phyloP scores from a whole-genome alignment of 1,139 yeast genomes.

The Saccharomyces hybrid region DNA sequence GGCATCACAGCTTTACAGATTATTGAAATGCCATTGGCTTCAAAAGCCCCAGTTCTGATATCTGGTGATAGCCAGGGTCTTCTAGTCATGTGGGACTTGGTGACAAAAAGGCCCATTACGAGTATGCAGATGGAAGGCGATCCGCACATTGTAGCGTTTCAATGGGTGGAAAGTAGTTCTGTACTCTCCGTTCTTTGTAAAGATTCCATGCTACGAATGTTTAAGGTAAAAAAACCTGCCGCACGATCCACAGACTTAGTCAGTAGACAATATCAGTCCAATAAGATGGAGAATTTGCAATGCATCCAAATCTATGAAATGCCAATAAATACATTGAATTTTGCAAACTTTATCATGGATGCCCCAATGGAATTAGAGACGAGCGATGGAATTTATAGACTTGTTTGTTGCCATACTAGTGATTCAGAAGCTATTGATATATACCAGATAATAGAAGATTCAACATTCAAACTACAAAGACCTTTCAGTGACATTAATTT shows the following conservation, averaged over 20 bases:
- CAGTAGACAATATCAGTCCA: background rate
- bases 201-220: slow-evolving; percentile 25
- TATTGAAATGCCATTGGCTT: slow-evolving; percentile 3
- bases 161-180: slow-evolving; percentile 8
- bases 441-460: slow-evolving; percentile 10
- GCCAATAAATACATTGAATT: slow-evolving; percentile 30
- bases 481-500: slow-evolving; percentile 18
- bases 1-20: slow-evolving; percentile 12
- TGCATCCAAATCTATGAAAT: slow-evolving; percentile 20
- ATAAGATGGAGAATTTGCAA: background rate
- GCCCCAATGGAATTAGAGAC: slow-evolving; percentile 2
- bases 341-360: slow-evolving; percentile 24
- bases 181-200: slow-evolving; percentile 19
- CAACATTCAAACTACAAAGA: slow-evolving; percentile 8
- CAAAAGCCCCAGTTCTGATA: slow-evolving; percentile 14
- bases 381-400: slow-evolving; percentile 9
- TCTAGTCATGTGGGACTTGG: slow-evolving; percentile 25
- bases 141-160: slow-evolving; percentile 16
- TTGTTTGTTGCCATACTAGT: slow-evolving; percentile 28
- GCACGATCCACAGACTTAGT: background rate
- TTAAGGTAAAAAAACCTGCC: slow-evolving; percentile 6
- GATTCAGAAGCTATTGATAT: slow-evolving; percentile 27
- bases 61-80: slow-evolving; percentile 27
- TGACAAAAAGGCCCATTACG: slow-evolving; percentile 23
- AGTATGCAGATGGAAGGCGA: slow-evolving; percentile 8